These are phyloP conservation scores for Malus orientalis DNA, from an alignment of 306 rosid species.

Conservation along the genomic window DNA sequence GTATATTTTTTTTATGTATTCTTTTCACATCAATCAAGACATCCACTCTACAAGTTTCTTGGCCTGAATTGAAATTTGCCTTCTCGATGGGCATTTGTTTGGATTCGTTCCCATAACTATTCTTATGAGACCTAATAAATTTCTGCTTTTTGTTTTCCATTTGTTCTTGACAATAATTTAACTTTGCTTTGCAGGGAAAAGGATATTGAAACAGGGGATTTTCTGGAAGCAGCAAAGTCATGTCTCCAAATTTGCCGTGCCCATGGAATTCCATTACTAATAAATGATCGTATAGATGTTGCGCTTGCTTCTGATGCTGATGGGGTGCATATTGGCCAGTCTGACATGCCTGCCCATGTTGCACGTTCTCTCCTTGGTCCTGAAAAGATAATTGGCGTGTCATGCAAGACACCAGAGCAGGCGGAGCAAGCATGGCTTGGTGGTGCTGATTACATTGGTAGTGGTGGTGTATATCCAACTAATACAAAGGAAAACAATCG, in stretches of 20 bases:
- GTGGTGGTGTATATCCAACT: constrained; percentile 85
- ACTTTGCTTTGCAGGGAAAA: constrained; percentile 55
- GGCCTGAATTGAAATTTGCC: not conserved
- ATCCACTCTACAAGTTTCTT: not conserved
- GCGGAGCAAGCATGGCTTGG: constrained; percentile 77
- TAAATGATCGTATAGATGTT: constrained; percentile 80
- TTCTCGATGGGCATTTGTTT: not conserved
- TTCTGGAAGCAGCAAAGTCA: constrained; percentile 70
- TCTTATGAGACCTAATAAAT: not conserved
- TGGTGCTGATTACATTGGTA: constrained; percentile 85
- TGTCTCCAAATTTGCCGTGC: constrained; percentile 65
- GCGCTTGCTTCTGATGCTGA: constrained; percentile 90
- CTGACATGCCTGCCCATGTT: constrained; percentile 65
- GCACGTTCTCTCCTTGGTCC: constrained; percentile 74
- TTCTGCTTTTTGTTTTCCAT: not conserved
- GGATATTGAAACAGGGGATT: constrained; percentile 61
- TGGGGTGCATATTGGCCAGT: constrained; percentile 91
- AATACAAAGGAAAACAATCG: constrained; percentile 66
- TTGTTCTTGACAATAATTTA: not conserved
- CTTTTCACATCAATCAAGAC: not conserved
- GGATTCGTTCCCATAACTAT: not conserved
- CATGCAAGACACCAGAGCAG: constrained; percentile 87
- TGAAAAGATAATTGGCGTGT: constrained; percentile 76
- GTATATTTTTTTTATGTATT: not conserved
- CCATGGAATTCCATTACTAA: constrained; percentile 63